Evolutionary conservation across 1,139 yeast species (phyloP), one percentile per base, ranked within the genome.

Genomic region (Candida freyschussii): DNA sequence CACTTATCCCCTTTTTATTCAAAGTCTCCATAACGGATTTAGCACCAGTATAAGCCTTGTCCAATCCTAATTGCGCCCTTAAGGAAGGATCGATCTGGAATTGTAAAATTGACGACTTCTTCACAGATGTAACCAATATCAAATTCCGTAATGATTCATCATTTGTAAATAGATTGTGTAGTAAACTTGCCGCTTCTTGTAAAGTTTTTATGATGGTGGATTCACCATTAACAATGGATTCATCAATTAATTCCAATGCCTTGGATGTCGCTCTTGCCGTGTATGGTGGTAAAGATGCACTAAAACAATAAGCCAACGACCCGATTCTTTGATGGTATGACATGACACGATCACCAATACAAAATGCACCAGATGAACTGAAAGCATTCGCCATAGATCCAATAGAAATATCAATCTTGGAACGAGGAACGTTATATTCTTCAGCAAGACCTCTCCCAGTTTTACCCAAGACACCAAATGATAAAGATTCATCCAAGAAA

Each of bases 221-320:
- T 33, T 57, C 62, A 14, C 56, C 52, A 17, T 27, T 47, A 29
- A 16, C 9, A 28, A 36, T 39, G 8, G 44, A 43, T 6, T 52
- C 44, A 30, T 64, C 63, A 45, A 78, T 60, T 20, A 67, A 47
- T 9, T 65, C 57, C 30, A 87, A 64, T 3, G 79, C 78, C 33
- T 71, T 72, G 2, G 84, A 71, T 0, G 80, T 75, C n/a, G 78
- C 79, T 38, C 69, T 73, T 2, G 95, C 95, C 30, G 87, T 73
- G 58, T 83, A 89, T 13, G 97, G 94, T 11, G 98, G 97, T 56
- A 91, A 72, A 3, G 96, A 76, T 8, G 99, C 99, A 54, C 95
- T 82, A 55, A 86, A 91, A 40, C 93, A 93, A 55, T 86, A 91
- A 3, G 96, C 96, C 47, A 72, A 69, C 8, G 95, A 84, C 20